Conservation (phyloP, 2,329 filamentous ascomycete species). For the Venturia oleaginea region DNA sequence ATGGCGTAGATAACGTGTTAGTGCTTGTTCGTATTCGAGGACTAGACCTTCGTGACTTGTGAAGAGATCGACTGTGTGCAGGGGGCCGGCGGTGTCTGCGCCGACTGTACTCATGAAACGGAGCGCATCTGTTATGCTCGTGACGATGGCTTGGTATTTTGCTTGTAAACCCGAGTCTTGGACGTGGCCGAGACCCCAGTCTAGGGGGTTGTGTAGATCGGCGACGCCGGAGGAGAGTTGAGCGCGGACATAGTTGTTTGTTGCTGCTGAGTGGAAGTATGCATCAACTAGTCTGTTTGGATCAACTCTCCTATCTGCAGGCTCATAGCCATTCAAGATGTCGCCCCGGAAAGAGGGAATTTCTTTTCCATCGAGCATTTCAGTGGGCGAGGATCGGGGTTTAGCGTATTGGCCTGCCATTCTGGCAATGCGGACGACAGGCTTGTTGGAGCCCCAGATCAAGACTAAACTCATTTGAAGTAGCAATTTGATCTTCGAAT, state of each 20-base stretch:
- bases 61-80: constrained; percentile 89
- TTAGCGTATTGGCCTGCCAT: constrained; percentile 99
- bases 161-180: constrained; percentile 71
- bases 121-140: constrained; percentile 79
- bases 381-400: constrained; percentile 79
- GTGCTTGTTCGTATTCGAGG: constrained; percentile 83
- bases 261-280: constrained; percentile 92
- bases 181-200: constrained; percentile 92
- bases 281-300: constrained; percentile 77
- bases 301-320: constrained; percentile 69
- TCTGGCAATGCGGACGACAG: constrained; percentile 85
- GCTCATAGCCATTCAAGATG: constrained; percentile 81
- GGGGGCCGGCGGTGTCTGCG: constrained; percentile 68
- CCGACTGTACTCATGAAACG: constrained; percentile 93
- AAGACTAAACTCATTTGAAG: constrained; percentile 95
- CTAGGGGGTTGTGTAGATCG: constrained; percentile 83
- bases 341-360: constrained; percentile 90
- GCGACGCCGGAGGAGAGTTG: constrained; percentile 81
- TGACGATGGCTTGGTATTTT: constrained; percentile 78
- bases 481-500: constrained; percentile 92
- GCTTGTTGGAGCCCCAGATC: constrained; percentile 75
- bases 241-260: constrained; percentile 83
- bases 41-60: constrained; percentile 92
- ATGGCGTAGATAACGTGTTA: constrained; percentile 68
- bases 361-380: constrained; percentile 64